These are phyloP conservation scores for Fusarium coffeatum DNA, from an alignment of 2,329 filamentous ascomycete species.

Conservation along the genomic window DNA sequence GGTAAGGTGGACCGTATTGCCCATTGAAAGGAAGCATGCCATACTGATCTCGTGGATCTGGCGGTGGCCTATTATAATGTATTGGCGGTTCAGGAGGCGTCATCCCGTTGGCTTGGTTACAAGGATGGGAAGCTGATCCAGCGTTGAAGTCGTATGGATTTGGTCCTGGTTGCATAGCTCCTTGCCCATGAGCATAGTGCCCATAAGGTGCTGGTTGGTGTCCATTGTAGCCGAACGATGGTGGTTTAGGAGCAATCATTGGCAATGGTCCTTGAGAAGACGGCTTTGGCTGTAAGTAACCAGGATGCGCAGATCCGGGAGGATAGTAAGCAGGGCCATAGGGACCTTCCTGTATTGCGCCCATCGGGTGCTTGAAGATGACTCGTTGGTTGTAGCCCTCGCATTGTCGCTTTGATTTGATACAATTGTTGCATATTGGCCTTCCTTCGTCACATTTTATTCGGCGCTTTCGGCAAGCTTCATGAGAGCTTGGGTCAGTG, in stretches of 20 bases:
- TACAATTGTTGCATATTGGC: conserved; percentile 84
- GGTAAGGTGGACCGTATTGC: conserved; percentile 18
- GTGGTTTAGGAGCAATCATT: conserved; percentile 65
- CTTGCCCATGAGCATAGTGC: conserved; percentile 35
- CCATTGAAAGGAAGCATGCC: conserved; percentile 20
- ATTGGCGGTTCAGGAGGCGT: conserved; percentile 25
- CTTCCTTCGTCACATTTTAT: conserved; percentile 97
- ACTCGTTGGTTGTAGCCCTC: conserved; percentile 87
- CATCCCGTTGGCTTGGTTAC: conserved; percentile 27
- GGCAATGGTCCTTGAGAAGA: conserved; percentile 54
- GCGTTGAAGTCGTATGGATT: conserved; percentile 40
- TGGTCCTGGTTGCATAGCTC: conserved; percentile 17
- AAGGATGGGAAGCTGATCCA: conserved; percentile 22
- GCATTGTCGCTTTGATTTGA: conserved; percentile 85
- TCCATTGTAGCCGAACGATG: conserved; percentile 48
- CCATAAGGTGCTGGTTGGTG: conserved; percentile 30
- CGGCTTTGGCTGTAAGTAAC: conserved; percentile 52
- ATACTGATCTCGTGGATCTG: conserved; percentile 33
- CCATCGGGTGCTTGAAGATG: conserved; percentile 77
- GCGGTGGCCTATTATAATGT: conserved; percentile 25
- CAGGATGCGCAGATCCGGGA: conserved; percentile 51
- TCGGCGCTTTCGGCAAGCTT: conserved; percentile 90
- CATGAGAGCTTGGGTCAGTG: conserved; percentile 39
- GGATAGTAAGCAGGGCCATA: conserved; percentile 58
- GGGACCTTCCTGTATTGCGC: conserved; percentile 58